Percentiles rank a stretch among this genome's conserved stretches.
Evolutionary conservation across 2,329 filamentous ascomycete genomes (phyloP).

Genomic region (Colletotrichum kahawae): DNA sequence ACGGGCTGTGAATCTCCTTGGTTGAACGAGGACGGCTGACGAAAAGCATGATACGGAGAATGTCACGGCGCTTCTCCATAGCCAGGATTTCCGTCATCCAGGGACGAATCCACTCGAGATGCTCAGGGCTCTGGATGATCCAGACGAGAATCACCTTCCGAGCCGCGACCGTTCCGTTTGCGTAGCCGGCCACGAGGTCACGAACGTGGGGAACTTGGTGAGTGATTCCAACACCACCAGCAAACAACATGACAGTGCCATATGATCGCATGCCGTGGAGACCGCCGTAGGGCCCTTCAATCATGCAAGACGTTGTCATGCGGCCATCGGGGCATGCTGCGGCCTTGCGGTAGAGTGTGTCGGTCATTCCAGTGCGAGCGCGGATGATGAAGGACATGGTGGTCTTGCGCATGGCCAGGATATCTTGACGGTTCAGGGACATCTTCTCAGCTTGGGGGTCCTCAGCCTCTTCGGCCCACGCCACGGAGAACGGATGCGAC

Average conservation of each 20-base stretch:
- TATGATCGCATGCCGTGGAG: constrained; percentile 75
- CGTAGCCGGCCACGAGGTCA: constrained; percentile 72
- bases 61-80: constrained; percentile 76
- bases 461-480: constrained; percentile 74
- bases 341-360: constrained; percentile 71
- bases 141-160: constrained; percentile 77
- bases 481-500: constrained; percentile 80
- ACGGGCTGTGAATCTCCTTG: constrained; percentile 82
- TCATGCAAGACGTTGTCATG: constrained; percentile 67
- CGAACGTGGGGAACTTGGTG: constrained; percentile 79
- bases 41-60: constrained; percentile 79
- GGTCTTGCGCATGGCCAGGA: constrained; percentile 64
- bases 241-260: constrained; percentile 79
- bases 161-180: constrained; percentile 72
- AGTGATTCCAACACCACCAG: constrained; percentile 81
- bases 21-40: constrained; percentile 76
- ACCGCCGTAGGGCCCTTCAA: constrained; percentile 81
- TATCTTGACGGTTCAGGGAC: constrained; percentile 63
- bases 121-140: constrained; percentile 80
- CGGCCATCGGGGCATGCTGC: constrained; percentile 63
- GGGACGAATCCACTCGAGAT: constrained; percentile 82
- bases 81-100: constrained; percentile 84
- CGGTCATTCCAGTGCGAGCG: constrained; percentile 76
- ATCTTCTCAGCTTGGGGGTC: constrained; percentile 57
- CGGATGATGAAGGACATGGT: constrained; percentile 76